Base-by-base conservation (phyloP, 805 yeast species). In the Sungouiozyma intestinalis region DNA sequence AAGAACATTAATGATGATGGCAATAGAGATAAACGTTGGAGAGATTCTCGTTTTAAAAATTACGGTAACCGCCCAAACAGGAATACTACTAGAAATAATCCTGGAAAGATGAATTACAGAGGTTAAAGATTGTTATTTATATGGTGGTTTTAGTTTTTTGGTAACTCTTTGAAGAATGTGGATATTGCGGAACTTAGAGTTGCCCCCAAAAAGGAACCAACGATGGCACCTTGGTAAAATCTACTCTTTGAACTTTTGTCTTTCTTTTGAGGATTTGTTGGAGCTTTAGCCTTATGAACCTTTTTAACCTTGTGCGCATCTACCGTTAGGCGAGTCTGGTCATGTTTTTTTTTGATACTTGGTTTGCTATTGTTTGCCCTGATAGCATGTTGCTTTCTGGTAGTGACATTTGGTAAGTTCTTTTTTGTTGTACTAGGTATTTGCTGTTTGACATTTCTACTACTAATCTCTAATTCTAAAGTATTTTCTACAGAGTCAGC, bases 121-220 rank as follows among this genome's bases (percentile, higher is more conserved):
- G 35, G 39, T n/a, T 34, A 36, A 17, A 39, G 20, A 39, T 24
- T 19, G 35, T 35, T 37, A 41, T 14, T n/a, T 9, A n/a, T 18
- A 17, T 4, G 20, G 7, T n/a, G n/a, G 33, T 19, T 16, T 18
- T 7, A 20, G 3, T 16, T 33, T 33, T 20, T 13, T 32, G 16
- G 31, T 37, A 29, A 18, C 29, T 20, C 16, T 36, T 40, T 18
- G 44, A 43, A 27, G n/a, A 42, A 27, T 20, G 43, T 49, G n/a
- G 47, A 46, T 3, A 51, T 39, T 4, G 46, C 48, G 4, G 62
- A 48, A 18, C 54, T 53, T 16, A 55, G 19, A 4, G 57, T 46
- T 4, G 62, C 59, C 2, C 63, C 63, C 9, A 58, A 24, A 33
- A 58, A 58, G 2, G 62, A 53, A 1, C 63, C 63, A 11, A 54